phyloP scores from a whole-genome alignment of 2,329 filamentous ascomycete species.

The Penicillium sp. region DNA sequence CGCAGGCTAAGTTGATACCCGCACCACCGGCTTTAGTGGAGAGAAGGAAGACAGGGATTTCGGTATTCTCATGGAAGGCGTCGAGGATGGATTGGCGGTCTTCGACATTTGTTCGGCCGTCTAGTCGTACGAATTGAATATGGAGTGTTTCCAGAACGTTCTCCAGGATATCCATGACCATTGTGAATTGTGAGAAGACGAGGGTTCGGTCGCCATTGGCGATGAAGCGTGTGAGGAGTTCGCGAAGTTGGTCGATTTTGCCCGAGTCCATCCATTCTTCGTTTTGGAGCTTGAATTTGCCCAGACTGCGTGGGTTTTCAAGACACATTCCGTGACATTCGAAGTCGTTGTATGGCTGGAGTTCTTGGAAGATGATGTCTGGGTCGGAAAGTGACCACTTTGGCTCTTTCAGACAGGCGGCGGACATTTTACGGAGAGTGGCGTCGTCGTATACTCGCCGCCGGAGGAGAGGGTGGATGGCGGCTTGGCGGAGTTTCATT shows the following conservation, averaged over 20 bases:
- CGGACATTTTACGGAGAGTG: constrained; percentile 75
- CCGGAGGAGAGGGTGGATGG: constrained; percentile 89
- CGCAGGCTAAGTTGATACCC: constrained; percentile 91
- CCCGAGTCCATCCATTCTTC: constrained; percentile 74
- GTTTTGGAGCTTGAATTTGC: constrained; percentile 61
- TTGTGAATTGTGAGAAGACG: constrained; percentile 91
- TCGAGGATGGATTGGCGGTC: constrained; percentile 88
- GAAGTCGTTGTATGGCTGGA: constrained; percentile 62
- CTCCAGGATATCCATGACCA: constrained; percentile 87
- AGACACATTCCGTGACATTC: constrained; percentile 64
- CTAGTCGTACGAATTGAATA: constrained; percentile 82
- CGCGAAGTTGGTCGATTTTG: constrained; percentile 80
- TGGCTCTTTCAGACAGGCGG: constrained; percentile 73
- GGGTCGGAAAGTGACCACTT: constrained; percentile 55
- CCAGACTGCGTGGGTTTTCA: constrained; percentile 57
- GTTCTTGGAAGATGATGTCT: constrained; percentile 58
- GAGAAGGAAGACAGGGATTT: constrained; percentile 88
- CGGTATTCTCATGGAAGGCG: constrained; percentile 74
- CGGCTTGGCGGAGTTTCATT: constrained; percentile 90
- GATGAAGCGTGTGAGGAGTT: constrained; percentile 74
- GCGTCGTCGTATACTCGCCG: constrained; percentile 77
- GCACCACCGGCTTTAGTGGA: constrained; percentile 95
- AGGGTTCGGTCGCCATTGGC: constrained; percentile 83
- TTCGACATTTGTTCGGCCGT: constrained; percentile 79
- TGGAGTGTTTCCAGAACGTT: constrained; percentile 74